Evolutionary conservation across 208 protist genomes (phyloP).

Genomic region (Herpetomonas tarakana): DNA sequence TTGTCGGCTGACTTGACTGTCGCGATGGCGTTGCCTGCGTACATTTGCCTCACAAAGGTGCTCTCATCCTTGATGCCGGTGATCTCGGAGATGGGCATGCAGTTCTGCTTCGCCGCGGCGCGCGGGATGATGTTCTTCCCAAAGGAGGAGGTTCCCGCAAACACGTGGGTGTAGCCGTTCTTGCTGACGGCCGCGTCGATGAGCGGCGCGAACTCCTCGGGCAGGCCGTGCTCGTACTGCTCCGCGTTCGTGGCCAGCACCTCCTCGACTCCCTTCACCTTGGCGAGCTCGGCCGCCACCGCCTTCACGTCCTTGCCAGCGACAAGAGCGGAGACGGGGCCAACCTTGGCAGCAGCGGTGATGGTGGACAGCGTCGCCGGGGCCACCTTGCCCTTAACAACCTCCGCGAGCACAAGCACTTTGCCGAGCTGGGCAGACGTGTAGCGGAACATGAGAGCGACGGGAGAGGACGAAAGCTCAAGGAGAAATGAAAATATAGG

Average conservation of each 20-base stretch:
- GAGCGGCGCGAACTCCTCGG: slow-evolving; percentile 80
- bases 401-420: slow-evolving; percentile 72
- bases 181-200: slow-evolving; percentile 48
- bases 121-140: slow-evolving; percentile 95
- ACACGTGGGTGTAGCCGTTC: slow-evolving; percentile 92
- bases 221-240: slow-evolving; percentile 73
- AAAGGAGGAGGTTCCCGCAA: slow-evolving; percentile 90
- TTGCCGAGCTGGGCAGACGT: slow-evolving; percentile 36
- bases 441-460: slow-evolving; percentile 48
- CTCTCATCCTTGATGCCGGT: slow-evolving; percentile 84
- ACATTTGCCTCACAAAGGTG: slow-evolving; percentile 97
- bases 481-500: slow-evolving; percentile 3
- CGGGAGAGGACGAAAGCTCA: slow-evolving; percentile 6
- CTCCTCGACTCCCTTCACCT: slow-evolving; percentile 71
- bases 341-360: slow-evolving; percentile 80
- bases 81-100: slow-evolving; percentile 93
- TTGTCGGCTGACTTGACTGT: slow-evolving; percentile 91
- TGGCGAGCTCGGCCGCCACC: slow-evolving; percentile 43
- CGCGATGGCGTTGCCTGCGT: slow-evolving; percentile 97
- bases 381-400: slow-evolving; percentile 57
- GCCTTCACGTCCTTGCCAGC: slow-evolving; percentile 46
- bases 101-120: slow-evolving; percentile 88
- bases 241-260: slow-evolving; percentile 72
- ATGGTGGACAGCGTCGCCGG: slow-evolving; percentile 84
- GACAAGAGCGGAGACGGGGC: slow-evolving; percentile 85